Conservation (phyloP, 2,329 filamentous ascomycete species). For the Periglandula ipomoeae region DNA sequence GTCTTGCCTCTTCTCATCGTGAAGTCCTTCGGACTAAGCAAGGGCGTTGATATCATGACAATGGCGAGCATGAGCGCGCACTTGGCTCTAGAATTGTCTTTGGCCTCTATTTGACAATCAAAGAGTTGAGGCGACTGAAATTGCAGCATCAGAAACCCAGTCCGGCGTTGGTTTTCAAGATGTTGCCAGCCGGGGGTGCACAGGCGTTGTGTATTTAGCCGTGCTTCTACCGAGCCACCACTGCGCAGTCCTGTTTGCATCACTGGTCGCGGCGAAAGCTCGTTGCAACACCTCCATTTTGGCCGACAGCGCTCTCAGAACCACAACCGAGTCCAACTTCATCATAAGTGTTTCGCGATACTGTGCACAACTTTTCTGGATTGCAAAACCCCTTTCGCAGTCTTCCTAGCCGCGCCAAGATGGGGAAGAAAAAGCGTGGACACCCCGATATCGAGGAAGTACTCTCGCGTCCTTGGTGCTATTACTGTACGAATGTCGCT, state of each 20-base stretch:
- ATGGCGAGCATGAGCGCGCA: too few species aligned
- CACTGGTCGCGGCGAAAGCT: not conserved
- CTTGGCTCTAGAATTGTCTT: too few species aligned
- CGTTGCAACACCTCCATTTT: not conserved
- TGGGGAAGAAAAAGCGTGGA: slow-evolving; percentile 87
- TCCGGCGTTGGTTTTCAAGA: too few species aligned
- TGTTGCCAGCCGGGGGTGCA: too few species aligned
- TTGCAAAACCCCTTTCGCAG: not conserved
- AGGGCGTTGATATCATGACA: too few species aligned
- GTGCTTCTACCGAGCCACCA: slow-evolving; percentile 14
- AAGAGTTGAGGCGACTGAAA: too few species aligned
- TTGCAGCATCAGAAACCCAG: too few species aligned
- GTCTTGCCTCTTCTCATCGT: too few species aligned
- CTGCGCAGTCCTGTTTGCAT: not conserved
- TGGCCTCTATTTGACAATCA: too few species aligned
- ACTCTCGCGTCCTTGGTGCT: slow-evolving; percentile 86
- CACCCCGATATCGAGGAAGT: slow-evolving; percentile 84
- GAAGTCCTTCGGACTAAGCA: too few species aligned
- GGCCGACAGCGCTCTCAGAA: too few species aligned
- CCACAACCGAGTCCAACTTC: not conserved
- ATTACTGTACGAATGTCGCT: slow-evolving; percentile 68
- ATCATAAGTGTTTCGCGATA: not conserved
- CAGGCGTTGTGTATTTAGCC: slow-evolving; percentile 15
- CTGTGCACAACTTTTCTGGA: not conserved
- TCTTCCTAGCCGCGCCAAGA: slow-evolving; percentile 23